These are phyloP conservation scores for Chytriomyces confervae DNA, from an alignment of 192 early-diverging fungal genomes.

Conservation along the genomic window DNA sequence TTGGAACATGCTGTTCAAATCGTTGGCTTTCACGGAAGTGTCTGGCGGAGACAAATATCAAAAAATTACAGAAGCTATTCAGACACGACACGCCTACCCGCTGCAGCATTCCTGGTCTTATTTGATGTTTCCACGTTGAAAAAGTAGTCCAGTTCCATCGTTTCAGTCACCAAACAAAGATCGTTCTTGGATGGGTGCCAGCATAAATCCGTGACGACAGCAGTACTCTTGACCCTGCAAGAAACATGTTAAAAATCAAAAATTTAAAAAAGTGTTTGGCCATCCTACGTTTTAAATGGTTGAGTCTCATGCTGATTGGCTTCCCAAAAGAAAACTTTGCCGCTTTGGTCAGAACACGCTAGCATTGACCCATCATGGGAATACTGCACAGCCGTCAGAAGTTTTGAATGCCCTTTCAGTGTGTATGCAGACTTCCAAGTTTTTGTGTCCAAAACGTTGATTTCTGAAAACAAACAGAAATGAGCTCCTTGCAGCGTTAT, in stretches of 20 bases:
- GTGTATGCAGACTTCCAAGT: conserved; percentile 40
- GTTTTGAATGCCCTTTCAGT: conserved; percentile 30
- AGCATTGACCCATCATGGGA: conserved; percentile 17
- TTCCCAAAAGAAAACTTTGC: conserved; percentile 36
- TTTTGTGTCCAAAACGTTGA: conserved; percentile 35
- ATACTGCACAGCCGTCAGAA: conserved; percentile 32
- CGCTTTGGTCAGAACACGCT: conserved; percentile 14
- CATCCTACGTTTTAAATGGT: conserved; percentile 31
- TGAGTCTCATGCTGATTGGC: not conserved
- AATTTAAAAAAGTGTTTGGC: not conserved
- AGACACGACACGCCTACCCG: too few species aligned
- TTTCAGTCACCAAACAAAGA: conserved; percentile 52
- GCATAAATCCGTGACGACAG: conserved; percentile 59
- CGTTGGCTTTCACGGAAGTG: too few species aligned
- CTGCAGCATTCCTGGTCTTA: too few species aligned
- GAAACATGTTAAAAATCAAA: not conserved
- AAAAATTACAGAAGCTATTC: too few species aligned
- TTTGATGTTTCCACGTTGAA: conserved; percentile 51
- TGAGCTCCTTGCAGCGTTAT: conserved; percentile 26
- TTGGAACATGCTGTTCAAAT: too few species aligned
- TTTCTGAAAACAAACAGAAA: not conserved
- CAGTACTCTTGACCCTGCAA: conserved; percentile 27
- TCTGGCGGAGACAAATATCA: too few species aligned
- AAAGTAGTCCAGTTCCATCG: conserved; percentile 57
- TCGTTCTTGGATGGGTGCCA: conserved; percentile 75